Percentiles rank a stretch among this genome's conserved stretches.
phyloP scores from a whole-genome alignment of 176 grass and related monocot genomes.

The Ampelocalamus luodianensis region DNA sequence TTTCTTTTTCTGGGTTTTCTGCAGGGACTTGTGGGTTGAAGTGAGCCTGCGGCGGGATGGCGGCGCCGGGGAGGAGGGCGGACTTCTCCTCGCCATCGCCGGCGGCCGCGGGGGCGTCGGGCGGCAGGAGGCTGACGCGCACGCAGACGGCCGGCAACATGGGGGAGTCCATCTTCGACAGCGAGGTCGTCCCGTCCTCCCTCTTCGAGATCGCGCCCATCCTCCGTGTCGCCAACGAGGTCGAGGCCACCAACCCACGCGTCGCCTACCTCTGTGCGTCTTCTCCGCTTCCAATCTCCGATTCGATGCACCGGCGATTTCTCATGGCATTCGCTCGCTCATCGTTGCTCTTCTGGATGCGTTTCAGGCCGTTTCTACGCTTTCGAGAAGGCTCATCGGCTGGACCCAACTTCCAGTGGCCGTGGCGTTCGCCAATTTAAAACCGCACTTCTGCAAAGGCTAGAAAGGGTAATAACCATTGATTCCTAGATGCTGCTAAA shows the following conservation, averaged over 20 bases:
- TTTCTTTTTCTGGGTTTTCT: too few relatives aligned
- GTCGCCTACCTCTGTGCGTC: conserved; percentile 87
- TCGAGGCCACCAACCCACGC: conserved; percentile 62
- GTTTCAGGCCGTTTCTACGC: conserved; percentile 82
- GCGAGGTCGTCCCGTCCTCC: conserved; percentile 75
- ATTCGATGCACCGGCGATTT: too few relatives aligned
- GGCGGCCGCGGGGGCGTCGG: conserved; percentile 5
- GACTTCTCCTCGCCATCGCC: conserved; percentile 41
- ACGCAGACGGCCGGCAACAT: conserved; percentile 64
- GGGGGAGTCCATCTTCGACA: conserved; percentile 68
- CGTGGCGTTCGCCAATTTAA: conserved; percentile 92
- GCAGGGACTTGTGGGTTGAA: neutral
- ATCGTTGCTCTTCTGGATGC: neutral
- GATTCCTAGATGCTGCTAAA: neutral
- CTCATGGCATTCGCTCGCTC: too few relatives aligned
- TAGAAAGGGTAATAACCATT: conserved; percentile 61
- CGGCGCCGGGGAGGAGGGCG: conserved; percentile 19
- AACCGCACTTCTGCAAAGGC: conserved; percentile 77
- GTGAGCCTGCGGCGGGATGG: neutral
- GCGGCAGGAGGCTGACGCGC: conserved; percentile 51
- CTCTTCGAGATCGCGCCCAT: conserved; percentile 74
- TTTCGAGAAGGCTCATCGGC: conserved; percentile 86
- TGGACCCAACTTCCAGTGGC: conserved; percentile 78
- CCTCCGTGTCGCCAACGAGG: conserved; percentile 83
- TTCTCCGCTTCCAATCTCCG: neutral